These are phyloP conservation scores for Nephelium lappaceum DNA, from an alignment of 345 rosid species.

Conservation along the genomic window DNA sequence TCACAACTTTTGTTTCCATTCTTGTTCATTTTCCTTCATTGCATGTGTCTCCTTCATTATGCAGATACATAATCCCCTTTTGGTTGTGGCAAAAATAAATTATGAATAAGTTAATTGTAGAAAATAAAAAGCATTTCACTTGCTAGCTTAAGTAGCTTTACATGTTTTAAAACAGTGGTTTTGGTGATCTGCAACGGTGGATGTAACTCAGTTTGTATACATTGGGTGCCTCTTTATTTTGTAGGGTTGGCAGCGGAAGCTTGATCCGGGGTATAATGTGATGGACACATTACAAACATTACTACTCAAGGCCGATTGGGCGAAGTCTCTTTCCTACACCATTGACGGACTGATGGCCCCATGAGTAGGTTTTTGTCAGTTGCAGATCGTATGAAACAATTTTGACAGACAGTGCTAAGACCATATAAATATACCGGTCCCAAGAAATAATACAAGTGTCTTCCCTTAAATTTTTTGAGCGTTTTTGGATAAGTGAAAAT, in stretches of 20 bases:
- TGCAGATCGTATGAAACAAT: constrained; percentile 32
- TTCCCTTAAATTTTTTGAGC: constrained; percentile 12
- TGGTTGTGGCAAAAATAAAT: too few species aligned
- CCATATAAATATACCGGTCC: constrained; percentile 28
- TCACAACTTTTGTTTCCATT: not conserved
- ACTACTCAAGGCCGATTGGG: constrained; percentile 90
- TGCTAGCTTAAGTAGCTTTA: not conserved
- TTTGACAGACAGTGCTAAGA: constrained; percentile 36
- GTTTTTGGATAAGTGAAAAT: constrained; percentile 9
- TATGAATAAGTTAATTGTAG: not conserved
- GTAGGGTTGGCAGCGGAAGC: constrained; percentile 98
- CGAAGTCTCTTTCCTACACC: constrained; percentile 87
- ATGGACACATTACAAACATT: constrained; percentile 81
- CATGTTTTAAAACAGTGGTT: not conserved
- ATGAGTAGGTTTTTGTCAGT: constrained; percentile 35
- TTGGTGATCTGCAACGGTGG: not conserved
- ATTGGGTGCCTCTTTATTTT: constrained; percentile 12
- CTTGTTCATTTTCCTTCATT: not conserved
- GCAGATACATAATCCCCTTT: not conserved
- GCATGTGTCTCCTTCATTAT: not conserved
- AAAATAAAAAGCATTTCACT: not conserved
- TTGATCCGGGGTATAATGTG: constrained; percentile 85
- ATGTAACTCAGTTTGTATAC: not conserved
- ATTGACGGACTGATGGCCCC: constrained; percentile 99
- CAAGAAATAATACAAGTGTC: constrained; percentile 26